These are phyloP conservation scores for Cercospora zeae-maydis DNA, from an alignment of 2,329 filamentous ascomycete genomes.

Conservation along the genomic window DNA sequence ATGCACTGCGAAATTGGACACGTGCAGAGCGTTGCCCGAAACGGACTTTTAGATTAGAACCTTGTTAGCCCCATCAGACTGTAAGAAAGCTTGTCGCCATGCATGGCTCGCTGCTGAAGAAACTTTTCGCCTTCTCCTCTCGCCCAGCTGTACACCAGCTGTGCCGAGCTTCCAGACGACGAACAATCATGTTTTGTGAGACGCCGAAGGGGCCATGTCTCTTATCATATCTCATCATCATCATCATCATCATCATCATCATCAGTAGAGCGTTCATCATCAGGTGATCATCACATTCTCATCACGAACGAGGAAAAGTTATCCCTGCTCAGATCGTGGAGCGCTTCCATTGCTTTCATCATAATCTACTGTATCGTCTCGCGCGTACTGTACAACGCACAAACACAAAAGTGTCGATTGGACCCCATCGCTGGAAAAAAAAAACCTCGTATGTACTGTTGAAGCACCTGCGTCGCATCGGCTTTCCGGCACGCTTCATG, in stretches of 20 bases:
- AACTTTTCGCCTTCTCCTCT: neutral
- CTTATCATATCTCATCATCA: no score
- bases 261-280: neutral
- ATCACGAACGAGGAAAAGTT: no score
- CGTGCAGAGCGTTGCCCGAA: conserved; percentile 9
- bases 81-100: conserved; percentile 12
- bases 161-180: neutral
- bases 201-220: neutral
- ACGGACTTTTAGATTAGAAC: conserved; percentile 1
- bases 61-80: neutral
- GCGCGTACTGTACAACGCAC: neutral
- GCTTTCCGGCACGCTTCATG: neutral
- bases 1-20: conserved; percentile 12
- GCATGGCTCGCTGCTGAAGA: conserved; percentile 1
- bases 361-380: neutral
- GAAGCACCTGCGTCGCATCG: neutral
- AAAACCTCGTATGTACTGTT: neutral
- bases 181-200: no score
- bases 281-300: no score
- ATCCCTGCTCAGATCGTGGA: no score
- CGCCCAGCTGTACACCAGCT: neutral
- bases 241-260: no score
- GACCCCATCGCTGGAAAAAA: neutral
- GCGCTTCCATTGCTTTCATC: no score
- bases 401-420: neutral